Evolutionary conservation across 345 rosid genomes (phyloP).

Genomic region (Populus nigra): DNA sequence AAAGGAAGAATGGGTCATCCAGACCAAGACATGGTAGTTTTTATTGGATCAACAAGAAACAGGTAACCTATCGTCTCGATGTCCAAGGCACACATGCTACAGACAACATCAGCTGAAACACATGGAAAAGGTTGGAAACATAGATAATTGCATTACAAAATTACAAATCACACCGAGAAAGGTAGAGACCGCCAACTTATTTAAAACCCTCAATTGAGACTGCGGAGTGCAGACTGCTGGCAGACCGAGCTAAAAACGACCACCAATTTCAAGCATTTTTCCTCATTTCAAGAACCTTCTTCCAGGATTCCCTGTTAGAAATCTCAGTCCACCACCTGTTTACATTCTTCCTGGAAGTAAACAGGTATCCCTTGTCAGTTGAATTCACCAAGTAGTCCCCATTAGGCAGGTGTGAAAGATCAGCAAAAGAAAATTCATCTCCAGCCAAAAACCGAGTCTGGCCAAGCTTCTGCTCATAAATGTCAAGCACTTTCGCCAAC

Average conservation of each 20-base stretch:
- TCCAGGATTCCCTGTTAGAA: slow-evolving; percentile 64
- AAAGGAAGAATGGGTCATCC: too few relatives aligned
- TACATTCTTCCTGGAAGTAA: slow-evolving; percentile 54
- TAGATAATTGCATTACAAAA: too few relatives aligned
- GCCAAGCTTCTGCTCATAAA: slow-evolving; percentile 51
- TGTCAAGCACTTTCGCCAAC: slow-evolving; percentile 55
- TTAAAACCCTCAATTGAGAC: too few relatives aligned
- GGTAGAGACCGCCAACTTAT: too few relatives aligned
- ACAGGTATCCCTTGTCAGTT: slow-evolving; percentile 38
- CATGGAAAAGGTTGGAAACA: too few relatives aligned
- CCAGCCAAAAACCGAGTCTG: slow-evolving; percentile 62
- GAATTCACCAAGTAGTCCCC: slow-evolving; percentile 41
- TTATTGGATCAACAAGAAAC: too few relatives aligned
- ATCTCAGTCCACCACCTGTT: slow-evolving; percentile 74
- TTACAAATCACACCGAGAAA: too few relatives aligned
- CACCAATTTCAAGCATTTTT: slow-evolving; percentile 10
- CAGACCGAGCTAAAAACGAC: too few relatives aligned
- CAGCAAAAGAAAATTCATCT: slow-evolving; percentile 68
- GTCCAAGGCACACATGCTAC: too few relatives aligned
- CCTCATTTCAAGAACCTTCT: slow-evolving; percentile 56
- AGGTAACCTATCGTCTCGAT: too few relatives aligned
- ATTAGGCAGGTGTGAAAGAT: slow-evolving; percentile 64
- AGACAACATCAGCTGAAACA: too few relatives aligned
- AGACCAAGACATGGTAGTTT: too few relatives aligned
- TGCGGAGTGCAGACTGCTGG: not conserved